These are phyloP conservation scores for Leccinum uliginosum DNA, from an alignment of 768 basidiomycete genomes.

Conservation along the genomic window DNA sequence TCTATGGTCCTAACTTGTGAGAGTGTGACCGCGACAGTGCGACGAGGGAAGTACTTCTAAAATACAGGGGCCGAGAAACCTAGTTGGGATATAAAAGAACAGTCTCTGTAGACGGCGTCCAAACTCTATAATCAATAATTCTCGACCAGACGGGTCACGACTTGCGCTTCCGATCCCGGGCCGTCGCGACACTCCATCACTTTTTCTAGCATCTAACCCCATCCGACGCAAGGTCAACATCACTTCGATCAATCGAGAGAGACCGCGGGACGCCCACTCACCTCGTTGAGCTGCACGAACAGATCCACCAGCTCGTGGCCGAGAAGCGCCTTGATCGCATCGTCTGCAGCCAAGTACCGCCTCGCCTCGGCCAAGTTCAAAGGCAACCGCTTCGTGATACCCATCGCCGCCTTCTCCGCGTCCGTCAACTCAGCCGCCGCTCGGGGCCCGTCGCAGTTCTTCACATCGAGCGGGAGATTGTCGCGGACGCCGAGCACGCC, in stretches of 20 bases:
- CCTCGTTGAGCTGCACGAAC: slow-evolving; percentile 51
- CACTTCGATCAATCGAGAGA: neutral
- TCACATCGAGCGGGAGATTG: slow-evolving; percentile 32
- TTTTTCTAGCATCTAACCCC: slow-evolving; percentile 15
- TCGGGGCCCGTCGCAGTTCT: slow-evolving; percentile 32
- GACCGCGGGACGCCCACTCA: slow-evolving; percentile 15
- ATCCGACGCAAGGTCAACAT: neutral
- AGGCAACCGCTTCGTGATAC: slow-evolving; percentile 51
- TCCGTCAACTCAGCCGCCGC: slow-evolving; percentile 42
- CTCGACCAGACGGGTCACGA: slow-evolving; percentile 30
- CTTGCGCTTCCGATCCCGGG: slow-evolving; percentile 18
- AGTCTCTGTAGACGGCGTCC: neutral
- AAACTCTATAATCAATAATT: slow-evolving; percentile 13
- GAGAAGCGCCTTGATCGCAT: slow-evolving; percentile 36
- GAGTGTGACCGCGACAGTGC: too few relatives aligned
- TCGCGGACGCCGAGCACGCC: slow-evolving; percentile 51
- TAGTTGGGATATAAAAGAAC: too few relatives aligned
- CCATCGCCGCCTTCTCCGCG: slow-evolving; percentile 39
- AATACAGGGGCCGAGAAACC: neutral
- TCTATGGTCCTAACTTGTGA: neutral
- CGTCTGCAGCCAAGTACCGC: slow-evolving; percentile 33
- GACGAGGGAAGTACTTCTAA: neutral
- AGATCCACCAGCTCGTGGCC: slow-evolving; percentile 43
- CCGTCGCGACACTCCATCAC: slow-evolving; percentile 20
- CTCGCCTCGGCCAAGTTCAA: slow-evolving; percentile 48